Evolutionary conservation across 2,329 filamentous ascomycete species (phyloP).

Genomic region (Alternaria burnsii): DNA sequence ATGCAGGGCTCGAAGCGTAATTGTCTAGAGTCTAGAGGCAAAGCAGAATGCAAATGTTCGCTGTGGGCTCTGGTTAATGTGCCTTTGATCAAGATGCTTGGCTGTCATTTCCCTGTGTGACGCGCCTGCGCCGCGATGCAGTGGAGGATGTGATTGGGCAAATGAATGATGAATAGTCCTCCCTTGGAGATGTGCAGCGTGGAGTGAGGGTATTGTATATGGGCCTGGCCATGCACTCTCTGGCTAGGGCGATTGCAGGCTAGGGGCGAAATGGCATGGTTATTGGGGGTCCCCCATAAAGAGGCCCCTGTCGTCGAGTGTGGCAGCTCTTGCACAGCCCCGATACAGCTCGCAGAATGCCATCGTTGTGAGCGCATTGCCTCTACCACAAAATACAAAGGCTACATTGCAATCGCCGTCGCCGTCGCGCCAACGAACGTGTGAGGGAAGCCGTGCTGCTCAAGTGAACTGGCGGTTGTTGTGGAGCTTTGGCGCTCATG

Average conservation of each 20-base stretch:
- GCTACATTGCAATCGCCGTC: slow-evolving; percentile 17
- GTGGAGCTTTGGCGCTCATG: slow-evolving; percentile 37
- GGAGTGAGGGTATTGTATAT: slow-evolving; percentile 27
- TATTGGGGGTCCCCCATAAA: slow-evolving; percentile 24
- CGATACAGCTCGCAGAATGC: slow-evolving; percentile 9
- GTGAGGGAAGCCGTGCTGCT: slow-evolving; percentile 11
- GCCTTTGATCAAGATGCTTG: slow-evolving; percentile 11
- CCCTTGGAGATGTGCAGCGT: slow-evolving; percentile 24
- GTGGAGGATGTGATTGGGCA: slow-evolving; percentile 18
- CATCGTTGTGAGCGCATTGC: slow-evolving; percentile 11
- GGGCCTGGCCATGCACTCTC: slow-evolving; percentile 31
- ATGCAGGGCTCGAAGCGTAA: slow-evolving; percentile 18
- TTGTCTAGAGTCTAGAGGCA: neutral
- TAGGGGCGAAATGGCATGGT: slow-evolving; percentile 29
- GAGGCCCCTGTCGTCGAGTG: slow-evolving; percentile 34
- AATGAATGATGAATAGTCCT: slow-evolving; percentile 19
- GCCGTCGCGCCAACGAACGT: slow-evolving; percentile 16
- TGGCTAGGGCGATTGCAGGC: slow-evolving; percentile 33
- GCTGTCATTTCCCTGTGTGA: slow-evolving; percentile 21
- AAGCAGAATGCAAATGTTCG: neutral
- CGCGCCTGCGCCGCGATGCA: slow-evolving; percentile 16
- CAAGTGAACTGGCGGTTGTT: slow-evolving; percentile 22
- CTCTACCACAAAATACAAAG: slow-evolving; percentile 13
- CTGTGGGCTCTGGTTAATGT: slow-evolving; percentile 9
- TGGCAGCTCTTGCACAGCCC: slow-evolving; percentile 30